Base-by-base conservation (phyloP, 768 basidiomycete genomes). In the Naganishia vaughanmartiniae region DNA sequence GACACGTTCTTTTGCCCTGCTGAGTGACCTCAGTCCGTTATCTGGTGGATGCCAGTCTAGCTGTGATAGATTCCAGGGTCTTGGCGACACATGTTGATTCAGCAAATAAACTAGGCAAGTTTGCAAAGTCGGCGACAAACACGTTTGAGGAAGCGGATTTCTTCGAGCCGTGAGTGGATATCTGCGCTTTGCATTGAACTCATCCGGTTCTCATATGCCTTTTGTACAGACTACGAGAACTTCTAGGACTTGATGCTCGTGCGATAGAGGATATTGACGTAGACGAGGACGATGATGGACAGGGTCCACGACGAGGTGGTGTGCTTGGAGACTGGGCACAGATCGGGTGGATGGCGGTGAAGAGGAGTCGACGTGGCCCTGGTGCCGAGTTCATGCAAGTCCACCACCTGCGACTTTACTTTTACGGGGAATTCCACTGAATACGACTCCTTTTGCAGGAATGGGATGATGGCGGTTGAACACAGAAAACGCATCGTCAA, bases 81-180 rank as follows among this genome's bases (percentile, higher is more conserved):
- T 86, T 98, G 31, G 81, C 90, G 1, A 86, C 87, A 77, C 87
- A 89, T 14, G 89, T 91, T 3, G 89, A 87, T 71, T 87, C 92
- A 75, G 87, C 89, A 54, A 89, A 91, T 1, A 88, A 89, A 74
- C 89, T 94, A 78, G 93, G 93, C n/a, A 90, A 91, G 34, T 88
- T 88, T 34, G 89, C 95, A 87, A 93, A 91, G 80, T 87, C 91
- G 0, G 92, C 91, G 66, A 87, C 87, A 0, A 90, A 91, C 67
- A 88, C 89, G 17, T 99, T 98, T 77, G 95, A 99, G 77, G 83
- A 90, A 48, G 92, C 95, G 73, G 93, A 97, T 67, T 97, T 94
- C 75, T 84, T 99, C 7, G 57, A 74, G 4, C 69, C 72, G 75
- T 76, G 85, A 39, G 83, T 70, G 71, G 14, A 80, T n/a, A 14